Base-by-base conservation (phyloP, 2,329 filamentous ascomycete genomes). In the Colletotrichum orchidophilum region DNA sequence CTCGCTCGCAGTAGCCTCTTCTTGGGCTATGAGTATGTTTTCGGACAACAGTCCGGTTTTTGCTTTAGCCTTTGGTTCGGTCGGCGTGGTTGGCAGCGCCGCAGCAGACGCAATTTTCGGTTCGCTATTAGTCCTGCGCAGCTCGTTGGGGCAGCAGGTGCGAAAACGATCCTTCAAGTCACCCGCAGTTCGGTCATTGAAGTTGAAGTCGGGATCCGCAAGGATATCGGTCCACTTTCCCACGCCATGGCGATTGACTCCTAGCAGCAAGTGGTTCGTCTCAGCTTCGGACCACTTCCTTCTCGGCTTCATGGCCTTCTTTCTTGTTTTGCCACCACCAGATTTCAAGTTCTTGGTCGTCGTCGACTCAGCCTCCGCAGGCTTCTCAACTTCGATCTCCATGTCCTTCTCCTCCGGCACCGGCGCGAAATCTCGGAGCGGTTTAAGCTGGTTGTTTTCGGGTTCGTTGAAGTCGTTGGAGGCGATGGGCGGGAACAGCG, bases 111-210 rank as follows among this genome's bases (percentile, higher is more conserved):
- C 24, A 9, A 72, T 77, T 70, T 74, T 75, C 49, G 70, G 77
- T 62, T 75, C 63, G 62, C 79, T 80, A 72, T 79, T 83, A 12
- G 82, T 83, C 27, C 81, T 81, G 58, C 87, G 85, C 46, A 92
- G 82, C 77, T 92, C 90, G 39, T 86, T 85, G 0, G 90, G 90
- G 72, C 90, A 92, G 76, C 90, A 92, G 3, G 90, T 92, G 60
- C 90, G 85, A 76, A 92, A 92, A 13, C 90, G 84, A 77, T 92
- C 90, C 77, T 92, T 92, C 61, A 92, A 78, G 75, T 92, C 90
- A 9, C 88, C 88, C 4, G 89, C 88, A 1, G 87, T 88, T 70
- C 90, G 86, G 18, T 84, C 85, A 75, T 91, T 89, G 80, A 92
- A 92, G 12, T 79, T 83, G 76, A 90, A 92, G 52, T 86, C 86